These are phyloP conservation scores for Saprolegnia parasitica DNA, from an alignment of 352 stramenopile species.

Conservation along the genomic window DNA sequence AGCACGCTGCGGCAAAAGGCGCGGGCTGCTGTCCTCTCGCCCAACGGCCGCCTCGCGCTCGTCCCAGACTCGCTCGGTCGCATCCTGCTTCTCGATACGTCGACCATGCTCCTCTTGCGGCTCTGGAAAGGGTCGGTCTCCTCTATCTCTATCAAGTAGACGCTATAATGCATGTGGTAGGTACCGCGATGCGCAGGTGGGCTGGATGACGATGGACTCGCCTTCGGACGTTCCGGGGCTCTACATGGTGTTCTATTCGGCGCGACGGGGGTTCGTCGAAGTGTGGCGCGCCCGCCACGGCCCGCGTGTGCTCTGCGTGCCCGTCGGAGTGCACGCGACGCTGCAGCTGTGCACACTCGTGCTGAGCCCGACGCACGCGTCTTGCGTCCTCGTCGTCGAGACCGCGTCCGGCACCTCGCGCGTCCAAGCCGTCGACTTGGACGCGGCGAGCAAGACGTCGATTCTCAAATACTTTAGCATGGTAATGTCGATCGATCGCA, in stretches of 20 bases:
- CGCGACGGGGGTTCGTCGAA: slow-evolving; percentile 74
- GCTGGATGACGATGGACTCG: slow-evolving; percentile 74
- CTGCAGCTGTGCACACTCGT: slow-evolving; percentile 62
- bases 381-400: slow-evolving; percentile 50
- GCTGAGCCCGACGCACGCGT: slow-evolving; percentile 37
- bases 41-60: slow-evolving; percentile 57
- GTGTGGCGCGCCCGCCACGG: slow-evolving; percentile 76
- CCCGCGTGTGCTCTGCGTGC: slow-evolving; percentile 66
- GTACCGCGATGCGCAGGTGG: slow-evolving; percentile 69
- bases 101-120: slow-evolving; percentile 71
- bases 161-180: no score
- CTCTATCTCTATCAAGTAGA: neutral
- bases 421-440: slow-evolving; percentile 55
- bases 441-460: slow-evolving; percentile 49
- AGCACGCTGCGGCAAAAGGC: slow-evolving; percentile 32
- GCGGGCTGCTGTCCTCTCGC: slow-evolving; percentile 32
- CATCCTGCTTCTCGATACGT: slow-evolving; percentile 72
- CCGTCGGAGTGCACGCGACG: slow-evolving; percentile 56
- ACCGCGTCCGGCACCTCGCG: slow-evolving; percentile 34
- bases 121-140: slow-evolving; percentile 77
- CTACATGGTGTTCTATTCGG: slow-evolving; percentile 83
- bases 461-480: slow-evolving; percentile 79
- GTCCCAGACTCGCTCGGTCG: slow-evolving; percentile 71
- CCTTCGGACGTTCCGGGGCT: slow-evolving; percentile 44
- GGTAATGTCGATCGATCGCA: neutral